Evolutionary conservation across 306 rosid genomes (phyloP).

Genomic region (Begonia masoniana): DNA sequence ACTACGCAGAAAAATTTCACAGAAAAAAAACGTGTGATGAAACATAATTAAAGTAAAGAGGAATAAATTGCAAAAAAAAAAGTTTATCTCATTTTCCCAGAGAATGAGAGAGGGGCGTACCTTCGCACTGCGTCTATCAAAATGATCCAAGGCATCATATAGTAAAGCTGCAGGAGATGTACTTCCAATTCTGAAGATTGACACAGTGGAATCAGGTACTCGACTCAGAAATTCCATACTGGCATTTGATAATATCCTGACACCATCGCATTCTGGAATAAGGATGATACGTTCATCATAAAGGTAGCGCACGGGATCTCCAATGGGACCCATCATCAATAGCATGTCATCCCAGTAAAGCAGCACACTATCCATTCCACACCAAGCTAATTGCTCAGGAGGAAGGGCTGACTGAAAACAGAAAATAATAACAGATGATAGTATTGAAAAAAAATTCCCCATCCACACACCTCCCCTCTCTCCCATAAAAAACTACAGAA

Average conservation of each 20-base stretch:
- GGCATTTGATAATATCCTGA: constrained; percentile 79
- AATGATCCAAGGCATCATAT: constrained; percentile 94
- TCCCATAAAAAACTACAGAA: no score
- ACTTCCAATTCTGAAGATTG: constrained; percentile 88
- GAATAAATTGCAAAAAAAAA: background rate
- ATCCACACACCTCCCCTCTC: background rate
- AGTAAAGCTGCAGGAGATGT: constrained; percentile 93
- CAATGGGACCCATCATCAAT: constrained; percentile 95
- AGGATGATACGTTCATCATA: constrained; percentile 84
- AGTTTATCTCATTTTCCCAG: background rate
- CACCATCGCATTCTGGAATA: constrained; percentile 91
- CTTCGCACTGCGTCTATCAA: constrained; percentile 98
- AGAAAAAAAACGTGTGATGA: background rate
- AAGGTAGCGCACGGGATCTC: constrained; percentile 76
- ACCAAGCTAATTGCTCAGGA: constrained; percentile 85
- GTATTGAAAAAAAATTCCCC: constrained; percentile 7
- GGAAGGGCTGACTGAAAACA: constrained; percentile 76
- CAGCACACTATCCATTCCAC: constrained; percentile 96
- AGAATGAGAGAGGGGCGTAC: constrained; percentile 18
- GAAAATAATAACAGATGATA: constrained; percentile 14
- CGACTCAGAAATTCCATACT: constrained; percentile 89
- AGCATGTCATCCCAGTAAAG: constrained; percentile 96
- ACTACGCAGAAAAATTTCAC: background rate
- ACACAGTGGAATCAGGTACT: constrained; percentile 90
- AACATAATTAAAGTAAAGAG: background rate